Percentiles rank a stretch among this genome's conserved stretches.
Evolutionary conservation across 2,329 filamentous ascomycete genomes (phyloP).

Genomic region (Mycosphaerella sp.): DNA sequence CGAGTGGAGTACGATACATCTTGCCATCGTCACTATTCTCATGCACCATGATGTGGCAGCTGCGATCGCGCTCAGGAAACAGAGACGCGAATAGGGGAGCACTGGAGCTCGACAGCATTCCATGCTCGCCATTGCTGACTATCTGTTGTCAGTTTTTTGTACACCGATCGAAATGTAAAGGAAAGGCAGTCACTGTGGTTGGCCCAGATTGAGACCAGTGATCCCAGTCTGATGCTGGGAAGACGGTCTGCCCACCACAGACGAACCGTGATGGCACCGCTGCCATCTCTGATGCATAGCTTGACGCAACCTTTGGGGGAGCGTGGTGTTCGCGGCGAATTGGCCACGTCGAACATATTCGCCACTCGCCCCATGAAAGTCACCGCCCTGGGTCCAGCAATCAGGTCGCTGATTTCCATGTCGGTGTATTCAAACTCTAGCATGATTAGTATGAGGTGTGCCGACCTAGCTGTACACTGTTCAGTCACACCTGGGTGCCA

Average conservation of each 20-base stretch:
- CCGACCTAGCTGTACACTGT: neutral
- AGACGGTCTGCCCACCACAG: slow-evolving; percentile 45
- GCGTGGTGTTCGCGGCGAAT: slow-evolving; percentile 38
- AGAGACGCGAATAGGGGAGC: slow-evolving; percentile 51
- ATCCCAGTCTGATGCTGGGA: slow-evolving; percentile 45
- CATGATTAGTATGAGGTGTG: neutral
- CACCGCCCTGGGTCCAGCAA: slow-evolving; percentile 46
- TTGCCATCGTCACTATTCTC: slow-evolving; percentile 41
- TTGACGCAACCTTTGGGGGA: slow-evolving; percentile 48
- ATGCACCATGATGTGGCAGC: slow-evolving; percentile 50
- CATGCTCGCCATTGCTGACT: slow-evolving; percentile 45
- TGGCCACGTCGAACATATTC: slow-evolving; percentile 46
- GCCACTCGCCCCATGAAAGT: slow-evolving; percentile 51
- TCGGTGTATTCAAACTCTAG: slow-evolving; percentile 40
- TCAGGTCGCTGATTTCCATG: slow-evolving; percentile 42
- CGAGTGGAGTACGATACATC: slow-evolving; percentile 45
- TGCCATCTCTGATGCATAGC: slow-evolving; percentile 52
- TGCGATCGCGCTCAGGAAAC: slow-evolving; percentile 51
- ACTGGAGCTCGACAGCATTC: slow-evolving; percentile 36
- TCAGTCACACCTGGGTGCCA: slow-evolving; percentile 39
- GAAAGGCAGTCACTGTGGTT: slow-evolving; percentile 37
- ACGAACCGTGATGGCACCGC: slow-evolving; percentile 48
- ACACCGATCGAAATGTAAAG: neutral
- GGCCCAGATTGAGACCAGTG: slow-evolving; percentile 52
- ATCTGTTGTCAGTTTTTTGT: slow-evolving; percentile 2